Evolutionary conservation across 2,329 filamentous ascomycete genomes (phyloP).

Genomic region (Paracorniculantispora psalliotae): DNA sequence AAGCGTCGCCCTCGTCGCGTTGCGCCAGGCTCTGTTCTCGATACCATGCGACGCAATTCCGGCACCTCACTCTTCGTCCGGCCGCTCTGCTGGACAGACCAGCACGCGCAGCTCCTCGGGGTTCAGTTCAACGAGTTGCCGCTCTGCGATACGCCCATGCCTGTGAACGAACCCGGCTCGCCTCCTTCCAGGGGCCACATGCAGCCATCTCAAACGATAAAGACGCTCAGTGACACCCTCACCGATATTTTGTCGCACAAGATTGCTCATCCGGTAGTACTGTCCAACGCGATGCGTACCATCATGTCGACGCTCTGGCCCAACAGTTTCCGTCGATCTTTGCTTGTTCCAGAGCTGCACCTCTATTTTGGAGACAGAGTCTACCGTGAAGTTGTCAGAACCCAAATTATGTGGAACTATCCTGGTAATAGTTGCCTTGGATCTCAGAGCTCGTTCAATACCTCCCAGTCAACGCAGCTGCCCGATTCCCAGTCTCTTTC

Average conservation of each 20-base stretch:
- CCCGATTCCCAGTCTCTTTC: slow-evolving; percentile 24
- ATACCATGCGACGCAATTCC: slow-evolving; percentile 45
- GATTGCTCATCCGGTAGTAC: slow-evolving; percentile 29
- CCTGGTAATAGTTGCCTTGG: slow-evolving; percentile 22
- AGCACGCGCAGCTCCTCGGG: slow-evolving; percentile 44
- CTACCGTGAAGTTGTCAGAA: slow-evolving; percentile 41
- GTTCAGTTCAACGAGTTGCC: slow-evolving; percentile 41
- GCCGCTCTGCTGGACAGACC: slow-evolving; percentile 53
- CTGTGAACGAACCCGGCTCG: slow-evolving; percentile 27
- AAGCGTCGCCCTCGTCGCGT: slow-evolving; percentile 25
- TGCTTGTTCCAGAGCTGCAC: slow-evolving; percentile 37
- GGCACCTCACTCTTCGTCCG: slow-evolving; percentile 45
- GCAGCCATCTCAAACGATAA: slow-evolving; percentile 38
- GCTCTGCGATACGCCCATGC: slow-evolving; percentile 37
- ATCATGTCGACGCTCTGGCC: slow-evolving; percentile 44
- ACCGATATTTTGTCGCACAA: slow-evolving; percentile 36
- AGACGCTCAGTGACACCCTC: slow-evolving; percentile 38
- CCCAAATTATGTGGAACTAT: slow-evolving; percentile 47
- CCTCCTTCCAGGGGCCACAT: slow-evolving; percentile 32
- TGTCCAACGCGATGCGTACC: slow-evolving; percentile 37
- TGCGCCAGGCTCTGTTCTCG: slow-evolving; percentile 46
- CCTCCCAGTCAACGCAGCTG: slow-evolving; percentile 31
- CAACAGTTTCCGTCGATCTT: slow-evolving; percentile 25
- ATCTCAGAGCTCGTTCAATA: slow-evolving; percentile 28
- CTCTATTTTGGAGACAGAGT: slow-evolving; percentile 44